phyloP scores from a whole-genome alignment of 495 filamentous ascomycete genomes.

The Penicillium odoratum region DNA sequence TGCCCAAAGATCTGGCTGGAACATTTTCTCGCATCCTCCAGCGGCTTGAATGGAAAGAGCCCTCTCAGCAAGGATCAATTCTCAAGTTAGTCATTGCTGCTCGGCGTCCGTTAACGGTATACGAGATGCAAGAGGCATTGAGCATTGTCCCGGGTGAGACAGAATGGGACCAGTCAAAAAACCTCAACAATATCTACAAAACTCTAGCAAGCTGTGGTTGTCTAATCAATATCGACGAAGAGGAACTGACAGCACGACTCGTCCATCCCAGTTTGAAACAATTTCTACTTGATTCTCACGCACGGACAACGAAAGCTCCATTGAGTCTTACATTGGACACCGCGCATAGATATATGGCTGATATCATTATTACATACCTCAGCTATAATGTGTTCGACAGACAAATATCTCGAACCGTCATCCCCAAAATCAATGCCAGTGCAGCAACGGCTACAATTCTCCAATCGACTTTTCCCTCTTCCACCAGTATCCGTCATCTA shows the following conservation, averaged over 20 bases:
- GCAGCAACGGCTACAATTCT: neutral
- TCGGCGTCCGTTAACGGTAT: slow-evolving; percentile 35
- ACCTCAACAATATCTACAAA: slow-evolving; percentile 36
- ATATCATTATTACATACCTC: slow-evolving; percentile 42
- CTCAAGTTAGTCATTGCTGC: slow-evolving; percentile 23
- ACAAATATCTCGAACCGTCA: slow-evolving; percentile 2
- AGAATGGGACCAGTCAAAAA: slow-evolving; percentile 32
- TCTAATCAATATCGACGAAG: slow-evolving; percentile 47
- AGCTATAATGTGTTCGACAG: slow-evolving; percentile 29
- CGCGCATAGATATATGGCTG: slow-evolving; percentile 22
- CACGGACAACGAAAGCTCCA: slow-evolving; percentile 9
- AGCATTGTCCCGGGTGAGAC: slow-evolving; percentile 37
- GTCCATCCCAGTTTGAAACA: slow-evolving; percentile 47
- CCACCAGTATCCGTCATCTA: neutral
- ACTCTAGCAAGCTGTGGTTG: slow-evolving; percentile 39
- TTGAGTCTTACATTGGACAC: slow-evolving; percentile 9
- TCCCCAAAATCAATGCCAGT: neutral
- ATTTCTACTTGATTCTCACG: slow-evolving; percentile 33
- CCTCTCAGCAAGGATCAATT: neutral
- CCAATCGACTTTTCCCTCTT: neutral
- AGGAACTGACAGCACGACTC: slow-evolving; percentile 37
- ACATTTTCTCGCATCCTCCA: slow-evolving; percentile 44
- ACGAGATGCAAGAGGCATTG: slow-evolving; percentile 45
- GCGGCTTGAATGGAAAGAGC: slow-evolving; percentile 22
- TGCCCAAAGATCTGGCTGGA: slow-evolving; percentile 27